Evolutionary conservation across 768 basidiomycete genomes (phyloP), one percentile per base, ranked within the genome.

Genomic region (Trametes elegans): DNA sequence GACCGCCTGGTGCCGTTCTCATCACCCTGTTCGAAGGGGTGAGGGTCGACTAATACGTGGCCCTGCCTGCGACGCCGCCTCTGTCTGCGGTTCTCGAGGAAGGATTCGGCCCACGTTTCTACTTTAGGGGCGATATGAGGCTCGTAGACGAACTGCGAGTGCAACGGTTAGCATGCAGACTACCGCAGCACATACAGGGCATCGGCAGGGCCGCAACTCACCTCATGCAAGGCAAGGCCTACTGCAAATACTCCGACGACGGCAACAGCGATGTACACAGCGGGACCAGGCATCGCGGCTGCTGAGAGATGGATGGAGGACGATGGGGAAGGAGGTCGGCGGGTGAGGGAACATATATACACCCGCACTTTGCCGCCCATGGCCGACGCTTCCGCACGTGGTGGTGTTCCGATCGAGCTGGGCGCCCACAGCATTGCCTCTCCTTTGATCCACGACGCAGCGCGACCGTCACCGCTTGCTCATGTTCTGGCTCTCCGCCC

Each of bases 71-170:
- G 62, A 19, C 57, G 66, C 41, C 67, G 60, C 47, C 58, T 64
- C 28, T 62, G 68, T 21, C 68, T 68, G 45, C 71, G 68, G 29
- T 55, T 55, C 27, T 65, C 67, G 21, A 71, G 60, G 62, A 67
- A 72, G 23, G 63, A 62, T 61, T 74, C 71, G 1, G 67, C 67
- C 70, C 73, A 73, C 46, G 67, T 71, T 71, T 83, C 84, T 26
- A 88, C 40, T 38, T 72, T 75, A 0, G 85, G 85, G 18, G 83
- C 84, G 53, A 88, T 76, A 55, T 86, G 84, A 9, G 85, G 85
- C 58, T 85, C 84, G 53, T 85, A 87, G 26, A 88, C 79, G 51
- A 83, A 82, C 86, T 88, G 54, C 16, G 11, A 45, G 32, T 21
- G 26, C 18, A 5, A 44, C 16, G 16, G 39, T 49, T 31, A 54